Conservation (phyloP, 192 early-diverging fungal species). For the Backusella liffmaniae region DNA sequence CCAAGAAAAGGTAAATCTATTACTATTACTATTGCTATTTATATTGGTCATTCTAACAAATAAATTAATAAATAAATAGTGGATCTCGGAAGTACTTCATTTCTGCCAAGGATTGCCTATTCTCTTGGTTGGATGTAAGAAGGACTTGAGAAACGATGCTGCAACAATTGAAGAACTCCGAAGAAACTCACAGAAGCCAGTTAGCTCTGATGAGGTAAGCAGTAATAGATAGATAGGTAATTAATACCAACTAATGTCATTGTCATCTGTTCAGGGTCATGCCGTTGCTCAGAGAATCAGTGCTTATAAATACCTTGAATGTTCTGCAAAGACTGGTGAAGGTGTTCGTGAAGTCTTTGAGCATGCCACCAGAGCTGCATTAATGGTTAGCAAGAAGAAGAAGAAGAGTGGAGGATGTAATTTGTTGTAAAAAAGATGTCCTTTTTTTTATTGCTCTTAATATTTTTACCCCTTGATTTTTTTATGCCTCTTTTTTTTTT, state of each 20-base stretch:
- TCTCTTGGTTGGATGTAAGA: constrained; percentile 86
- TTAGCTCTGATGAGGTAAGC: constrained; percentile 68
- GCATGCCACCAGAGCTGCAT: constrained; percentile 81
- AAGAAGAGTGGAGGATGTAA: constrained; percentile 26
- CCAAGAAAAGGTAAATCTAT: constrained; percentile 50
- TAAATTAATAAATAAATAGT: constrained; percentile 44
- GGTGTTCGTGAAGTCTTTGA: constrained; percentile 90
- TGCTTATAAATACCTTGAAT: constrained; percentile 86
- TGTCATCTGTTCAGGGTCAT: constrained; percentile 50
- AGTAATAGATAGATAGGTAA: not conserved
- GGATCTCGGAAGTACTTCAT: constrained; percentile 87
- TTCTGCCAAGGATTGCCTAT: constrained; percentile 86
- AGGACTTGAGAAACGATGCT: constrained; percentile 84
- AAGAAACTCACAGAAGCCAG: constrained; percentile 72
- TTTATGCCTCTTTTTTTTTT: not conserved
- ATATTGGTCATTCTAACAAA: not conserved
- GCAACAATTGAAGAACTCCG: constrained; percentile 70
- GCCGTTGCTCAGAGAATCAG: constrained; percentile 80
- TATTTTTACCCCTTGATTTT: constrained; percentile 8
- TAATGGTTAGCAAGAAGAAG: constrained; percentile 44
- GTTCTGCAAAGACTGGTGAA: constrained; percentile 76
- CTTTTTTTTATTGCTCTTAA: not conserved
- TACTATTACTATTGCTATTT: not conserved
- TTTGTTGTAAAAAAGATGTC: constrained; percentile 24
- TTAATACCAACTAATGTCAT: not conserved